Evolutionary conservation across 179 eudicot genomes (phyloP).

Genomic region (Amaranthus tricolor): DNA sequence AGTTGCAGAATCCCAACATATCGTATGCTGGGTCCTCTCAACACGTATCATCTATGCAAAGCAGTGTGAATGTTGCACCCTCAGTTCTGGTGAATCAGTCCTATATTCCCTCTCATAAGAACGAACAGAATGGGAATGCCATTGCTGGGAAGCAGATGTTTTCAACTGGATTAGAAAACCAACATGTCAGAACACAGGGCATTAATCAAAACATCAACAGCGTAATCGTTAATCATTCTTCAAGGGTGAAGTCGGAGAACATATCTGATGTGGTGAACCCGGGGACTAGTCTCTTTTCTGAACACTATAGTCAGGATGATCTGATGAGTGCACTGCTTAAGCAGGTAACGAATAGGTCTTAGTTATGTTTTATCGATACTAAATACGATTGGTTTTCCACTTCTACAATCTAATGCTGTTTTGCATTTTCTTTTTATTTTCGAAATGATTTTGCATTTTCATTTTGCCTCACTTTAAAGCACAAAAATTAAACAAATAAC

Average conservation of each 20-base stretch:
- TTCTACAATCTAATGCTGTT: constrained; percentile 2
- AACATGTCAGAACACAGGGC: constrained; percentile 31
- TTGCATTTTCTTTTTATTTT: no score
- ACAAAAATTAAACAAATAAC: background rate
- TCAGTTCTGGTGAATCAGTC: constrained; percentile 52
- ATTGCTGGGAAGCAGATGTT: constrained; percentile 38
- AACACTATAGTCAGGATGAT: constrained; percentile 68
- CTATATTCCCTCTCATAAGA: constrained; percentile 37
- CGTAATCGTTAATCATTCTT: constrained; percentile 30
- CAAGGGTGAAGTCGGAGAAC: constrained; percentile 58
- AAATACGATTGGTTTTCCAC: constrained; percentile 9
- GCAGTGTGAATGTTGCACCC: constrained; percentile 41
- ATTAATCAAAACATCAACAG: constrained; percentile 36
- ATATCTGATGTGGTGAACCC: constrained; percentile 41
- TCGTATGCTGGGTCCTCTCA: constrained; percentile 31
- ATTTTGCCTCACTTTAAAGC: background rate
- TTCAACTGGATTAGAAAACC: constrained; percentile 37
- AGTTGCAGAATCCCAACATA: constrained; percentile 45
- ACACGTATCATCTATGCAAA: constrained; percentile 33
- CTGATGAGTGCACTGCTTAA: constrained; percentile 72
- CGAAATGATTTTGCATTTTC: background rate
- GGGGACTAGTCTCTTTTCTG: constrained; percentile 40
- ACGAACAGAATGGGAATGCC: constrained; percentile 29
- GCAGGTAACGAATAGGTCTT: constrained; percentile 49
- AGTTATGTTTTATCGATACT: constrained; percentile 14